phyloP scores from a whole-genome alignment of 805 yeast genomes.

The Saturnispora quitensis region DNA sequence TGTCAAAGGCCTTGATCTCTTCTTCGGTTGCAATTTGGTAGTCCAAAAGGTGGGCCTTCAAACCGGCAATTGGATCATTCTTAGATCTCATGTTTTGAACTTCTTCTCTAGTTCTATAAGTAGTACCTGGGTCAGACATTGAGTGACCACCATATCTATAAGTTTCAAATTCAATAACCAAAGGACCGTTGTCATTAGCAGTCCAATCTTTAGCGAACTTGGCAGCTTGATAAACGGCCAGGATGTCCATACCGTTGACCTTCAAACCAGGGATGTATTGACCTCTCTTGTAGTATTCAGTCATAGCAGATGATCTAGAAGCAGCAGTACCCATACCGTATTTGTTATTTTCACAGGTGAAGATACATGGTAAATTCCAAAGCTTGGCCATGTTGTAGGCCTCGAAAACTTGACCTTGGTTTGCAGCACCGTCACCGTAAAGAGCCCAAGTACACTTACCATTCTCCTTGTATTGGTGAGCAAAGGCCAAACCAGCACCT shows the following conservation, averaged over 20 bases:
- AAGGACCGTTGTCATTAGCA: constrained; percentile 88
- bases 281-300: constrained; percentile 97
- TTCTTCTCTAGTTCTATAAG: constrained; percentile 99
- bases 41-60: constrained; percentile 79
- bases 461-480: constrained; percentile 88
- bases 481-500: constrained; percentile 97
- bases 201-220: constrained; percentile 97
- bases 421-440: constrained; percentile 99
- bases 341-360: constrained; percentile 97
- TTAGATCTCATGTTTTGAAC: constrained; percentile 98
- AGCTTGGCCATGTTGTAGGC: constrained; percentile 98
- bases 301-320: constrained; percentile 90
- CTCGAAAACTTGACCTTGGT: constrained; percentile 99
- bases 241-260: constrained; percentile 96
- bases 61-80: constrained; percentile 96
- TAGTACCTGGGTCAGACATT: constrained; percentile 99
- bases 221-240: constrained; percentile 93
- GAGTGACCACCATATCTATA: constrained; percentile 99
- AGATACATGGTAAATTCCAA: constrained; percentile 92
- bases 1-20: constrained; percentile 89
- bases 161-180: constrained; percentile 94
- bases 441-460: constrained; percentile 72
- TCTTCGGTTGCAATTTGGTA: constrained; percentile 84
- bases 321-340: constrained; percentile 99
- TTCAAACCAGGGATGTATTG: constrained; percentile 98